Percentiles rank a stretch among this genome's conserved stretches.
These are phyloP conservation scores for Solanum hybrid DNA, from an alignment of 305 asterid genomes.

Conservation along the genomic window DNA sequence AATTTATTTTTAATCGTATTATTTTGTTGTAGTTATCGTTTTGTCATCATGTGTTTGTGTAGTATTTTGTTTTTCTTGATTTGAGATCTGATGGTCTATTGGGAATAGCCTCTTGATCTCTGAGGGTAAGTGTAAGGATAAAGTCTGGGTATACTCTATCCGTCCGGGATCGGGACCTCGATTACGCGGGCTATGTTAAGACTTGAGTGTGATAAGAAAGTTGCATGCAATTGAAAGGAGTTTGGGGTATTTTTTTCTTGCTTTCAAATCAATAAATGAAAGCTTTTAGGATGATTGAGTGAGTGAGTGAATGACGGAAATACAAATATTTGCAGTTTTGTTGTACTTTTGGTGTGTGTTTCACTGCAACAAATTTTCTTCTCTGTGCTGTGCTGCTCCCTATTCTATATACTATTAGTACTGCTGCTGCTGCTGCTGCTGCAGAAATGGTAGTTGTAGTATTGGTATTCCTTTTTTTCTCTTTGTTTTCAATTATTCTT, in stretches of 20 bases:
- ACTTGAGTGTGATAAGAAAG: constrained; percentile 9
- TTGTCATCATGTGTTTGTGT: not conserved
- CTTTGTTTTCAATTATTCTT: constrained; percentile 20
- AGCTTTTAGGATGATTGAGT: constrained; percentile 46
- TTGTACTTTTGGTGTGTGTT: constrained; percentile 29
- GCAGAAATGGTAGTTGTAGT: not conserved
- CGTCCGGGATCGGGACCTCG: not conserved
- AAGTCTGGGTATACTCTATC: not conserved
- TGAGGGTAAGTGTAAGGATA: not conserved
- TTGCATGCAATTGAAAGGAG: constrained; percentile 25
- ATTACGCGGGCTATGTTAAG: not conserved
- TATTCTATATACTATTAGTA: not conserved
- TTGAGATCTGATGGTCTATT: not conserved
- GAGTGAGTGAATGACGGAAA: constrained; percentile 29
- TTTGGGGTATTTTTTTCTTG: not conserved
- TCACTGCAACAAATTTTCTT: not conserved
- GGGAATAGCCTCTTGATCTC: not conserved
- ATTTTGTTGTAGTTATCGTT: not conserved
- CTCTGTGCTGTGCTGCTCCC: not conserved
- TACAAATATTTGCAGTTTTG: constrained; percentile 16
- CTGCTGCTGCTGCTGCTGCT: constrained; percentile 10
- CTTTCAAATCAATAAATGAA: constrained; percentile 4
- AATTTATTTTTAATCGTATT: not conserved
- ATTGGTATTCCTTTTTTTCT: not conserved
- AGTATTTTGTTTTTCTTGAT: not conserved